Percentiles rank a stretch among this genome's conserved stretches.
Conservation (phyloP, 441 rosid species). For the Populus trichocarpa region DNA sequence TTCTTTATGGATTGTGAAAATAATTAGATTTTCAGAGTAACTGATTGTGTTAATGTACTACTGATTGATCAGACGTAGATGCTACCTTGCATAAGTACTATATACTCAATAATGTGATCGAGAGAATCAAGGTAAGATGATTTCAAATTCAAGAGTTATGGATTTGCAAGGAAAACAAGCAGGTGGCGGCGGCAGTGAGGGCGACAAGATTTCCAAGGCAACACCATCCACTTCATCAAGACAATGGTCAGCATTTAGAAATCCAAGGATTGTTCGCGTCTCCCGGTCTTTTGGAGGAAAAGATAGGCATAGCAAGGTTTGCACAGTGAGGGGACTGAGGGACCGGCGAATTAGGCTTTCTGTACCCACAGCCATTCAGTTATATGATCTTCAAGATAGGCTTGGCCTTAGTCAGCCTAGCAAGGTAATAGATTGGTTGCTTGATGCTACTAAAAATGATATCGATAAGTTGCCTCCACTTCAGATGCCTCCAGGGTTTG, state of each 20-base stretch:
- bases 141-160: conserved; percentile 36
- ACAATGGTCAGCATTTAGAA: conserved; percentile 79
- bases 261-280: conserved; percentile 84
- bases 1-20: background rate
- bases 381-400: conserved; percentile 90
- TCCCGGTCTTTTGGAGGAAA: conserved; percentile 82
- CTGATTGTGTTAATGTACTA: background rate
- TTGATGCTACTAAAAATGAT: conserved; percentile 67
- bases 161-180: conserved; percentile 56
- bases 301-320: conserved; percentile 96
- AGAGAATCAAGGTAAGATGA: conserved; percentile 33
- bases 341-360: conserved; percentile 88
- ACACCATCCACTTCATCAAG: conserved; percentile 53
- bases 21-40: background rate
- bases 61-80: too few relatives aligned
- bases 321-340: conserved; percentile 78
- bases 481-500: conserved; percentile 64
- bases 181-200: conserved; percentile 35
- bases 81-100: conserved; percentile 4
- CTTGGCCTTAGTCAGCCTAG: conserved; percentile 89
- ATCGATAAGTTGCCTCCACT: conserved; percentile 91
- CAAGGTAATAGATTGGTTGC: conserved; percentile 90
- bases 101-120: conserved; percentile 27
- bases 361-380: conserved; percentile 82
- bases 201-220: conserved; percentile 21